phyloP scores from a whole-genome alignment of 768 basidiomycete species.

The Gloeophyllum trabeum region DNA sequence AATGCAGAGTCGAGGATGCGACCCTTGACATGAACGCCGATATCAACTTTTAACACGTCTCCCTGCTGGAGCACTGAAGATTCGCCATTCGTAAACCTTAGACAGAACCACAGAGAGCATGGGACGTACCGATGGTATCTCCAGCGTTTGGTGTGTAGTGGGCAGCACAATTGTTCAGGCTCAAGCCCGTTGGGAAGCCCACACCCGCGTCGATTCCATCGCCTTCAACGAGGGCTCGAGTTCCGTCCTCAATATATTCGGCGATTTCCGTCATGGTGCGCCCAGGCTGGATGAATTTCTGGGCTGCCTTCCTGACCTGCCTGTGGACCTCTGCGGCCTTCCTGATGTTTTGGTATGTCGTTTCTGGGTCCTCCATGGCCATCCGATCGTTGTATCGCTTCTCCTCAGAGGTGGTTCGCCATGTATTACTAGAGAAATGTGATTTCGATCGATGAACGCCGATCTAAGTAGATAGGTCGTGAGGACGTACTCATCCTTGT shows the following conservation, averaged over 20 bases:
- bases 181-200: conserved; percentile 95
- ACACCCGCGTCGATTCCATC: conserved; percentile 77
- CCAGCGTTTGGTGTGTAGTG: conserved; percentile 96
- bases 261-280: conserved; percentile 93
- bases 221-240: conserved; percentile 86
- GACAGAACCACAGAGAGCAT: not conserved
- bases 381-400: conserved; percentile 73
- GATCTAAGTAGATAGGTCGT: not conserved
- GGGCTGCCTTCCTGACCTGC: conserved; percentile 76
- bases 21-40: conserved; percentile 97
- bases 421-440: conserved; percentile 71
- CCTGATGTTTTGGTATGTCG: conserved; percentile 83
- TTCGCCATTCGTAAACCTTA: conserved; percentile 1
- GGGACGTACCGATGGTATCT: conserved; percentile 60
- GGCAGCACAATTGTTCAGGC: conserved; percentile 89
- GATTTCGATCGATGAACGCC: not conserved
- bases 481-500: conserved; percentile 82
- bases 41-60: conserved; percentile 93
- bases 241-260: conserved; percentile 86
- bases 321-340: conserved; percentile 94
- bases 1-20: conserved; percentile 94
- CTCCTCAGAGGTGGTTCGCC: conserved; percentile 86
- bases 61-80: conserved; percentile 61
- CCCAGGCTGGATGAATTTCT: conserved; percentile 79
- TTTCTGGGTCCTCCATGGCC: conserved; percentile 68